Base-by-base conservation (phyloP, 2,329 filamentous ascomycete genomes). In the Dactylonectria macrodidyma region DNA sequence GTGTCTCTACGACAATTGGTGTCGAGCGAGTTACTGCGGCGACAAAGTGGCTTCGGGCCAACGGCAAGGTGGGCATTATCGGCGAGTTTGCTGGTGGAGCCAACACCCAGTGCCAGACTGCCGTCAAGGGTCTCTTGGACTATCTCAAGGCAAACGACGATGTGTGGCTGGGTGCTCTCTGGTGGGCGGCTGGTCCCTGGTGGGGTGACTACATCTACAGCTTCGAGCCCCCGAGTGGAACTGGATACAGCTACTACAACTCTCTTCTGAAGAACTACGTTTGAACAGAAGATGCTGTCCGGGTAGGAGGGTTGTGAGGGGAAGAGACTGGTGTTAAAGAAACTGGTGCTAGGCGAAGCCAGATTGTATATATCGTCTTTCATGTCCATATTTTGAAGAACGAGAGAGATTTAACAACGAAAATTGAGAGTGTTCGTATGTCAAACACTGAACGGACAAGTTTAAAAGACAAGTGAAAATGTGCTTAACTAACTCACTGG, bases 151-250 rank as follows among this genome's bases (percentile, higher is more conserved):
- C 84, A 52, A 90, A 90, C 78, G 78, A 78, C 59, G 88, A 90
- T 67, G 87, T 89, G 56, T 91, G 89, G 88, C 81, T 81, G 54
- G 88, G 88, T 10, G 86, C 84, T 50, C 73, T 87, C 11, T 90
- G 87, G 87, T 90, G 88, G 88, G 80, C 83, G 9, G 87, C 84
- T 33, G 89, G 89, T 1, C 88, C 88, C 19, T 89, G 88, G 88
- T 90, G 88, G 89, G 84, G 76, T 7, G 74, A 82, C 70, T 87
- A 87, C 78, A 84, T 85, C 65, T 86, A 76, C 75, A 80, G 71
- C 71, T 84, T 86, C 62, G 85, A 87, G 79, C 83, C 84, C 14
- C 80, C 84, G 1, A 81, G 76, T n/a, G 84, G 85, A 16, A 79
- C 78, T 7, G 84, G 72, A 0, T 87, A 86, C 67, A 60, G 65